Percentiles rank a stretch among this genome's conserved stretches.
These are phyloP conservation scores for Stephanodiscus minutulus DNA, from an alignment of 108 stramenopile species.

Conservation along the genomic window DNA sequence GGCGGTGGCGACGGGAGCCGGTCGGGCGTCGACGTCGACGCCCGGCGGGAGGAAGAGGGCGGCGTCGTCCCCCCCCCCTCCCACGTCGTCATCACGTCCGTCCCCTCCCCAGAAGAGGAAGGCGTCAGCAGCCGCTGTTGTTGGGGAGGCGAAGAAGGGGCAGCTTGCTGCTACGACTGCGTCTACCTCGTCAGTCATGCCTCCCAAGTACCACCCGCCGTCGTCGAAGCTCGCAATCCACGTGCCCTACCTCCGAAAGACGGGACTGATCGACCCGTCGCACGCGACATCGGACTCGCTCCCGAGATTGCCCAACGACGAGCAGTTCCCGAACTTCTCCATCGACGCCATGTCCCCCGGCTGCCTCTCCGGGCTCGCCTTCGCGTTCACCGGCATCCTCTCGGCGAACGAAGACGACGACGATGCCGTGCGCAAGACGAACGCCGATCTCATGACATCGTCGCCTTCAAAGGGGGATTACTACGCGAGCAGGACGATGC, in stretches of 20 bases:
- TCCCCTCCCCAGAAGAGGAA: too few relatives aligned
- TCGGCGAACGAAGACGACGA: conserved; percentile 14
- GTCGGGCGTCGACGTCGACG: too few relatives aligned
- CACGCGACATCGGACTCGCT: background rate
- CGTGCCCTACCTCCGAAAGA: conserved; percentile 17
- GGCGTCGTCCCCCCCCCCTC: too few relatives aligned
- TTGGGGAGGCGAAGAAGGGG: background rate
- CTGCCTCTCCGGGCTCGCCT: conserved; percentile 57
- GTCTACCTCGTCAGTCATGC: background rate
- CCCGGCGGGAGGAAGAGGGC: too few relatives aligned
- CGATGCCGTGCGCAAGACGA: background rate
- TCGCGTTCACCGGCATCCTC: conserved; percentile 82
- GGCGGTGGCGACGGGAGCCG: too few relatives aligned
- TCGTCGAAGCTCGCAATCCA: conserved; percentile 28
- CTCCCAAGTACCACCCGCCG: conserved; percentile 42
- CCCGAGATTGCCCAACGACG: background rate
- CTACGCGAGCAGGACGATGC: conserved; percentile 29
- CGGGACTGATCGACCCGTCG: background rate
- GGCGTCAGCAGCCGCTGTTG: too few relatives aligned
- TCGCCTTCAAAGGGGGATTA: conserved; percentile 30
- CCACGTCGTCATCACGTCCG: too few relatives aligned
- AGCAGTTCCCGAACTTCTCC: conserved; percentile 4
- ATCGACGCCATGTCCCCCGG: conserved; percentile 25
- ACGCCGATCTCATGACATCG: conserved; percentile 6
- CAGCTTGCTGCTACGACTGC: background rate